Evolutionary conservation across 371 early-diverging fungal genomes (phyloP), one percentile per base, ranked within the genome.

Genomic region (Mucor plumbeus): DNA sequence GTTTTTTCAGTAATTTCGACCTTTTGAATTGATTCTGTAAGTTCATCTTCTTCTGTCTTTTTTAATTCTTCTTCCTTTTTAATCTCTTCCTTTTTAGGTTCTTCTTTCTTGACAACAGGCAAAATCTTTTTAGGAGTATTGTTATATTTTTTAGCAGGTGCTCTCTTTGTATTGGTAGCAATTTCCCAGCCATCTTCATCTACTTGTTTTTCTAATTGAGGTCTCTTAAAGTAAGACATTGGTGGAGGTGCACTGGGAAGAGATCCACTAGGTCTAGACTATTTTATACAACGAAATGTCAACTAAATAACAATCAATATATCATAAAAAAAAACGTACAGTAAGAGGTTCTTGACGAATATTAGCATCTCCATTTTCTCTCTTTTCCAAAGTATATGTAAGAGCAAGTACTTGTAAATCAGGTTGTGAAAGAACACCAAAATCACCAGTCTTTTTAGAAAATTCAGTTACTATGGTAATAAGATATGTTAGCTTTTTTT

Each of bases 381-480:
- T 90, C 67, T 88, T 87, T 67, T 95, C 97, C 53, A 98, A 74
- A 83, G 90, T 94, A 61, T 90, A 90, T 5, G 95, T 89, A 71
- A 98, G 80, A 1, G 97, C 97, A 54, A 98, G 76, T 6, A 98
- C 92, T 68, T 89, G 91, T 63, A 98, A 71, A 90, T 98, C 99
- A 5, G 94, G 90, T 39, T 83, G 71, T 5, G 95, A 92, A 40
- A 98, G 81, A 10, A 87, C 85, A 14, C 93, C 82, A 73, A 85
- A 95, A 79, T 98, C 99, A 43, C 99, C 99, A 1, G 99, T 97
- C 80, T 91, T 91, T 68, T 92, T 94, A 36, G 98, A 86, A 74
- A 96, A 96, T 21, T 85, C 88, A 15, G 91, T 79, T 17, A 95
- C 96, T 90, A 64, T 48, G 17, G 7, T 10, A 44, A n/a, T 8